phyloP scores from a whole-genome alignment of 2,329 filamentous ascomycete species.

The Trichoderma endophyticum region DNA sequence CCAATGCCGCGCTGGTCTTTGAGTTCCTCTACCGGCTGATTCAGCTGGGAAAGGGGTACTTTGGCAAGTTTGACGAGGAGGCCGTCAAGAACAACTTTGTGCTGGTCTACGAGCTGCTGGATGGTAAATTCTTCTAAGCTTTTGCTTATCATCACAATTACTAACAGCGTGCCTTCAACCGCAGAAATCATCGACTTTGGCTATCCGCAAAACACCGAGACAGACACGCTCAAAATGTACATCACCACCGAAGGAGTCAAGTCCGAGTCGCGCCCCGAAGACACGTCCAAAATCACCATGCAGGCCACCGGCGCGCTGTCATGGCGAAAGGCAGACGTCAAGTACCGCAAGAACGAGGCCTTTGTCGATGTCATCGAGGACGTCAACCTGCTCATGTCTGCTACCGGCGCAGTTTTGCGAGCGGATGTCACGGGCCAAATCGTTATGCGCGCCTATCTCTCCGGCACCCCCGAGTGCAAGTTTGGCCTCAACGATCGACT shows the following conservation, averaged over 20 bases:
- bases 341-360: slow-evolving; percentile 98
- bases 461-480: slow-evolving; percentile 96
- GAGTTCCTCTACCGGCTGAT: slow-evolving; percentile 96
- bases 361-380: slow-evolving; percentile 99
- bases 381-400: slow-evolving; percentile 98
- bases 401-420: slow-evolving; percentile 87
- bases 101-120: slow-evolving; percentile 92
- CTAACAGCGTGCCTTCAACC: not conserved
- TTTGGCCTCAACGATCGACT: slow-evolving; percentile 96
- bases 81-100: slow-evolving; percentile 99
- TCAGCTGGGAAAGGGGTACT: slow-evolving; percentile 88
- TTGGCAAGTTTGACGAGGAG: slow-evolving; percentile 98
- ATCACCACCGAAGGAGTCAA: slow-evolving; percentile 99
- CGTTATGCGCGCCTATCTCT: slow-evolving; percentile 96
- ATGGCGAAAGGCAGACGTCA: slow-evolving; percentile 95
- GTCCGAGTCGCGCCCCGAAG: slow-evolving; percentile 78
- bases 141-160: rapidly evolving
- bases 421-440: slow-evolving; percentile 97
- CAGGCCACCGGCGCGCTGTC: slow-evolving; percentile 96
- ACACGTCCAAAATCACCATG: slow-evolving; percentile 98
- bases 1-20: slow-evolving; percentile 95
- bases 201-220: slow-evolving; percentile 98
- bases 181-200: slow-evolving; percentile 97
- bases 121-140: slow-evolving; percentile 56
- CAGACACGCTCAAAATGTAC: slow-evolving; percentile 99